phyloP scores from a whole-genome alignment of 306 rosid genomes.

The Astragalus membranaceus region DNA sequence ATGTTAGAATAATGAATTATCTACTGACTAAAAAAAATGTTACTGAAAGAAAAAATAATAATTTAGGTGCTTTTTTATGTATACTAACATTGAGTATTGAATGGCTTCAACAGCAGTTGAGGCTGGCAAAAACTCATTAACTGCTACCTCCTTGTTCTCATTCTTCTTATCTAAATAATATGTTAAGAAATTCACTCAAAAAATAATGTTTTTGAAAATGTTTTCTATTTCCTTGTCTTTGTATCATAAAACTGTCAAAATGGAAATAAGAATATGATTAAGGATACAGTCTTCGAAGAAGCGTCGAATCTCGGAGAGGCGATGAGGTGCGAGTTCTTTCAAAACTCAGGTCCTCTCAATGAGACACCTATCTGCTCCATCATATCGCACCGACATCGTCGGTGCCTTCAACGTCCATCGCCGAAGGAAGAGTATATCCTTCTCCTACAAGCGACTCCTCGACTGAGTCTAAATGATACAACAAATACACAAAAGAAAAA shows the following conservation, averaged over 20 bases:
- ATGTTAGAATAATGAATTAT: not conserved
- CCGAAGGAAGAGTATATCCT: too few species aligned
- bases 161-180: conserved; percentile 73
- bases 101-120: conserved; percentile 70
- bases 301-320: conserved; percentile 83
- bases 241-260: too few species aligned
- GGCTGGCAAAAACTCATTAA: conserved; percentile 75
- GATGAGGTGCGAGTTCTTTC: conserved; percentile 87
- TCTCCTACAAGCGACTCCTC: too few species aligned
- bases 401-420: too few species aligned
- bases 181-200: conserved; percentile 32
- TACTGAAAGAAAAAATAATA: not conserved
- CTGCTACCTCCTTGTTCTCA: conserved; percentile 98
- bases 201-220: not conserved
- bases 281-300: conserved; percentile 99
- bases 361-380: too few species aligned
- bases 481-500: too few species aligned
- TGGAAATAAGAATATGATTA: not conserved
- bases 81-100: conserved; percentile 75
- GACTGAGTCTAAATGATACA: too few species aligned
- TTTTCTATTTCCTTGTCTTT: too few species aligned
- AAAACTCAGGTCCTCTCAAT: too few species aligned
- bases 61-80: conserved; percentile 5
- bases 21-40: not conserved
- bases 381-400: too few species aligned